A percentile compares a stretch with the other conserved stretches of the same genome.
Evolutionary conservation across 345 rosid species (phyloP).

Genomic region (Camelina laxa): DNA sequence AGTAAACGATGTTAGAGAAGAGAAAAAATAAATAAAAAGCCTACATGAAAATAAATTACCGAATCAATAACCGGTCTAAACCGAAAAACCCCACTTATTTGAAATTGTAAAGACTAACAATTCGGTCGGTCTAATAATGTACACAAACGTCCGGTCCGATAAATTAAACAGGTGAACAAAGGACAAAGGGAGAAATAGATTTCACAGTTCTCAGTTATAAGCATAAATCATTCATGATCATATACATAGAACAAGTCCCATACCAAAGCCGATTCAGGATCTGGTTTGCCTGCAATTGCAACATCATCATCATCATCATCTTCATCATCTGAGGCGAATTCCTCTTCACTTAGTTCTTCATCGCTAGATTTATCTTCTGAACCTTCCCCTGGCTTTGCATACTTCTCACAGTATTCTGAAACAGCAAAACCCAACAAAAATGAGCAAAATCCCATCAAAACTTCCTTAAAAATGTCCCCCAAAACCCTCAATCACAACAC

Average conservation of each 20-base stretch:
- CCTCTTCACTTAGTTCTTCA: conserved; percentile 88
- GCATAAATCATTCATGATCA: conserved; percentile 37
- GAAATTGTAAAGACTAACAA: conserved; percentile 26
- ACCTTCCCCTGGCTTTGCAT: conserved; percentile 81
- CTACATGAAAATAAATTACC: neutral
- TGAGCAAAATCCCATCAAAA: neutral
- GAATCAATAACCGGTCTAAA: conserved; percentile 27
- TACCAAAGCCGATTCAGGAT: conserved; percentile 47
- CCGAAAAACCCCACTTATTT: conserved; percentile 14
- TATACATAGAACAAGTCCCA: conserved; percentile 31
- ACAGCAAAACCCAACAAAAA: neutral
- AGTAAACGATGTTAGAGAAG: neutral
- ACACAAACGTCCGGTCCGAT: conserved; percentile 37
- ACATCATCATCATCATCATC: conserved; percentile 46
- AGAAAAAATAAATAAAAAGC: neutral
- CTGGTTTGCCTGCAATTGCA: conserved; percentile 80
- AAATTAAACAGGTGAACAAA: conserved; percentile 29
- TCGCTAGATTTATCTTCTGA: conserved; percentile 78
- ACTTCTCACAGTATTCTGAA: conserved; percentile 84
- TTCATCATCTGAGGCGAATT: conserved; percentile 68
- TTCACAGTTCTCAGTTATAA: conserved; percentile 31
- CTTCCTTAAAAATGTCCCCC: neutral
- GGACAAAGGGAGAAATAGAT: conserved; percentile 33
- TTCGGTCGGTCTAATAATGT: conserved; percentile 44
- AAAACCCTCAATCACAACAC: neutral